Conservation (phyloP, 2,329 filamentous ascomycete genomes). For the Calonectria crousiana region DNA sequence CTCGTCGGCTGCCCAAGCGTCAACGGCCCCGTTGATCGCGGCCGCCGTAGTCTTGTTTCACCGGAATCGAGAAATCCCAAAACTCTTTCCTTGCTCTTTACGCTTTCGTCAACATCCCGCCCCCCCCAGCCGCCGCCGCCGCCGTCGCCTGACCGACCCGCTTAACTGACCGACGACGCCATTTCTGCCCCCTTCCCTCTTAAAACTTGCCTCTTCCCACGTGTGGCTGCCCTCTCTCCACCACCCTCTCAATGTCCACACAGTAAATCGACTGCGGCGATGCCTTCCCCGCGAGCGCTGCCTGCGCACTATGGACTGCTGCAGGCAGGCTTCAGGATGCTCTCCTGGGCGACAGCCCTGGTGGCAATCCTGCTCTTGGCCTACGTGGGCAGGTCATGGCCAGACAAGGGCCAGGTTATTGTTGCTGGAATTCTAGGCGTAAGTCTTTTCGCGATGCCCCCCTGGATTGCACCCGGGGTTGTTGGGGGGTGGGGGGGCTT, state of each 20-base stretch:
- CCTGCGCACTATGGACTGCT: constrained; percentile 34
- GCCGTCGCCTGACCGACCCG: neutral
- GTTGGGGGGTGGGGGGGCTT: neutral
- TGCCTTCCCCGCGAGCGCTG: constrained; percentile 32
- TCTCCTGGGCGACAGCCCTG: constrained; percentile 50
- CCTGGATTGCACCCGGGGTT: neutral
- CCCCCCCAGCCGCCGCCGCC: neutral
- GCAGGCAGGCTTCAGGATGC: constrained; percentile 42
- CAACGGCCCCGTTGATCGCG: constrained; percentile 4
- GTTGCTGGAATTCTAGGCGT: constrained; percentile 50
- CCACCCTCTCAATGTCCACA: constrained; percentile 17
- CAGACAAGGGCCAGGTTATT: constrained; percentile 42
- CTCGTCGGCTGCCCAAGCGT: constrained; percentile 8
- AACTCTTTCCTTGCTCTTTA: neutral
- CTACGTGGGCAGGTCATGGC: constrained; percentile 50
- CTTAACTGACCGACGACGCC: neutral
- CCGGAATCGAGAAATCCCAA: neutral
- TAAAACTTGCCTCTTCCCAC: neutral
- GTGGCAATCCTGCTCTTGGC: constrained; percentile 47
- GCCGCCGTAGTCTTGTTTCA: neutral
- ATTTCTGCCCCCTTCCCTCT: neutral
- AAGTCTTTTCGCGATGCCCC: constrained; percentile 28
- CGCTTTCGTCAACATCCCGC: neutral
- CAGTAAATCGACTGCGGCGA: constrained; percentile 22
- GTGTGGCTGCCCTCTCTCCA: neutral